Evolutionary conservation across 305 asterid species (phyloP).

Genomic region (Fraxinus floribunda): DNA sequence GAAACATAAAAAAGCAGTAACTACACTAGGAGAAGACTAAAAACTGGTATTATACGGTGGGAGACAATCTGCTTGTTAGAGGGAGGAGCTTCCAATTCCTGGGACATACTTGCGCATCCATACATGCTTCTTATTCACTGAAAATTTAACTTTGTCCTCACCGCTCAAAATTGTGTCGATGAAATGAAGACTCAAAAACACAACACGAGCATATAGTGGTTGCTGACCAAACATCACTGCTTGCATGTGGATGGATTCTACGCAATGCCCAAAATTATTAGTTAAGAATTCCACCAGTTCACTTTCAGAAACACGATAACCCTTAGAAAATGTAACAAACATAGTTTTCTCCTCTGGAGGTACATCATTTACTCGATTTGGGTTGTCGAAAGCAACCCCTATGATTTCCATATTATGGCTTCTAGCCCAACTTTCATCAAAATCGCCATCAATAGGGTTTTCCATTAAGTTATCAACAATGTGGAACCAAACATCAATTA

Average conservation of each 20-base stretch:
- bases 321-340: not conserved
- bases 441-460: not conserved
- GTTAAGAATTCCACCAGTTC: not conserved
- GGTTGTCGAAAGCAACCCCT: not conserved
- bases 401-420: not conserved
- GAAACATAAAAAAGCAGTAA: not conserved
- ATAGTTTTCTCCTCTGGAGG: not conserved
- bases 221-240: not conserved
- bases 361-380: not conserved
- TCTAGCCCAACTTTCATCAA: not conserved
- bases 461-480: not conserved
- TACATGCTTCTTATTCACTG: not conserved
- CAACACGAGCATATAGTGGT: not conserved
- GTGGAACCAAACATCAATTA: not conserved
- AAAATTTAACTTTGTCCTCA: not conserved
- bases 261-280: not conserved
- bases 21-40: not conserved
- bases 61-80: not conserved
- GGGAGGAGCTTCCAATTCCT: not conserved
- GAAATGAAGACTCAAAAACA: not conserved
- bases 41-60: not conserved
- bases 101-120: not conserved
- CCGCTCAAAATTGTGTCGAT: not conserved
- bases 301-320: not conserved
- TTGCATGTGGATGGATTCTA: not conserved